Evolutionary conservation across 768 basidiomycete species (phyloP).

Genomic region (Hericium rajendrae): DNA sequence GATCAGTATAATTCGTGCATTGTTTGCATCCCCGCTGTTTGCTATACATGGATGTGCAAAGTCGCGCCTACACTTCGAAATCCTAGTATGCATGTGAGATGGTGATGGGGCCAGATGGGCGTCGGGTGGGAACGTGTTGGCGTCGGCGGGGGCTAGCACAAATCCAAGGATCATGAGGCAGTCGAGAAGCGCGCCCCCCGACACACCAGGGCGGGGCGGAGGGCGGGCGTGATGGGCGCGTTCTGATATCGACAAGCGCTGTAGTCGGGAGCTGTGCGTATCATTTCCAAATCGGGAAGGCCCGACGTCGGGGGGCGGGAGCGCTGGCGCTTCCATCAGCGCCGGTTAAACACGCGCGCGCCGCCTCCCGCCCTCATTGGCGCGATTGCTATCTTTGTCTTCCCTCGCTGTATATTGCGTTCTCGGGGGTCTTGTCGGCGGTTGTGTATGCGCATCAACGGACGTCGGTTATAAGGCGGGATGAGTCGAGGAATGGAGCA

Average conservation of each 20-base stretch:
- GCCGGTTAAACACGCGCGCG: not conserved
- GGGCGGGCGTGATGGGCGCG: not conserved
- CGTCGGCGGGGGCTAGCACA: not conserved
- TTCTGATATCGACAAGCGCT: not conserved
- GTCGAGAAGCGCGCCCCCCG: not conserved
- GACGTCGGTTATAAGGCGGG: not conserved
- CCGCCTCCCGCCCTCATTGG: not conserved
- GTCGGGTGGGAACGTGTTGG: not conserved
- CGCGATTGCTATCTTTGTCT: not conserved
- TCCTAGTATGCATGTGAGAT: too few relatives aligned
- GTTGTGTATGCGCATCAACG: not conserved
- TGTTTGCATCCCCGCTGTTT: too few relatives aligned
- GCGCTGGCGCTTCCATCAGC: not conserved
- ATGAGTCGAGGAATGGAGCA: not conserved
- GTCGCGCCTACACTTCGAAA: too few relatives aligned
- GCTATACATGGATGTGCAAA: too few relatives aligned
- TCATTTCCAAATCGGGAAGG: not conserved
- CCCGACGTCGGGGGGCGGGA: not conserved
- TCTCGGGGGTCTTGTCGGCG: not conserved
- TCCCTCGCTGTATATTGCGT: not conserved
- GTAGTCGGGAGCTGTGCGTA: not conserved
- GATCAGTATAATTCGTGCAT: too few relatives aligned
- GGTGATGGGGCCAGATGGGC: not conserved
- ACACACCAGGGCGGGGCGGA: not conserved
- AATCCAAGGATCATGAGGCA: not conserved